Evolutionary conservation across 2,329 filamentous ascomycete species (phyloP), one percentile per base, ranked within the genome.

Genomic region (Hypoxylon sp.): DNA sequence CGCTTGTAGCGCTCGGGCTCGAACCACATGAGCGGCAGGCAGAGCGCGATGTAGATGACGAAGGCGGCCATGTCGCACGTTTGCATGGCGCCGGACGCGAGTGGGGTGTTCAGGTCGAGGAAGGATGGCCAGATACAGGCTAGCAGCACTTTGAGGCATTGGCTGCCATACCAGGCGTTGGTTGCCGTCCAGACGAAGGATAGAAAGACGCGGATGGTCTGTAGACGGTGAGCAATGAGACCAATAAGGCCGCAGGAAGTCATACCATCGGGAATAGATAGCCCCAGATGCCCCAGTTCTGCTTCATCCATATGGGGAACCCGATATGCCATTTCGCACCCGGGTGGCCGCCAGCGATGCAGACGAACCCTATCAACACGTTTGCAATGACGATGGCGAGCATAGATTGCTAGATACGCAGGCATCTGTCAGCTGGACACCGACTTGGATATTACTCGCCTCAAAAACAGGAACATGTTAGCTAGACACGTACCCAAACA

Each of bases 1-100:
- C 62, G 42, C 38, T 64, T 61, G 55, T 69, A 69, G 4, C 55
- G 56, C 55, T 70, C 67, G 2, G 68, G 68, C n/a, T 63, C 60
- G 35, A 70, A 51, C 57, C 63, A 69, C 23, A 68, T 66, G 17
- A 70, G 55, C 6, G 68, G 68, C 0, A 68, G 50, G 15, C 67
- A 69, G 17, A 69, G 64, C 0, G 67, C 29, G 9, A 66, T 56
- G 62, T 66, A 70, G 29, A 69, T 11, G 38, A 70, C 29, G 55
- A 69, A 69, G 15, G 62, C 53, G 1, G 59, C 38, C 6, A 69
- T 63, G 48, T 70, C 67, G 7, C 52, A 62, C 1, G 60, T 58
- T 10, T 59, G 55, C 62, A 43, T 26, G 11, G n/a, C 41, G 23
- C 24, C 24, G n/a, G 41, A 27, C 5, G 24, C 23, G 23, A 43